Conservation (phyloP, 2,329 filamentous ascomycete species). For the Clonostachys rosea region DNA sequence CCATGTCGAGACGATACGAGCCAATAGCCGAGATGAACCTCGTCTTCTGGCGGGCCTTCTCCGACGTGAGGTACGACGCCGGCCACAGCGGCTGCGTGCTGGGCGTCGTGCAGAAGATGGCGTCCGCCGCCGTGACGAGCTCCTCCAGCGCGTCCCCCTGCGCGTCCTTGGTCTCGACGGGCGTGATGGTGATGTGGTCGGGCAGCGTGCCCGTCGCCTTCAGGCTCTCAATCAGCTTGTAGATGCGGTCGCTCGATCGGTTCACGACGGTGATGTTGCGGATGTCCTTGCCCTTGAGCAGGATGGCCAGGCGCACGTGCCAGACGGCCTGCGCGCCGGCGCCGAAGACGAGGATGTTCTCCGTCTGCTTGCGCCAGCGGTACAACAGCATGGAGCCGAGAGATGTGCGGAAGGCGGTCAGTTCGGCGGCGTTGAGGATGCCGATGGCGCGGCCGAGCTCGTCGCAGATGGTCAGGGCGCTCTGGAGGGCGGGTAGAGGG, state of each 20-base stretch:
- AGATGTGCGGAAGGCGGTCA: constrained; percentile 67
- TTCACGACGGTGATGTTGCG: constrained; percentile 24
- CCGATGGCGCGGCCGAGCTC: constrained; percentile 53
- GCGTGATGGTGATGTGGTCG: constrained; percentile 2
- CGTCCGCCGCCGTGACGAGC: constrained; percentile 10
- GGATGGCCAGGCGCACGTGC: constrained; percentile 61
- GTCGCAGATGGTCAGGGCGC: constrained; percentile 57
- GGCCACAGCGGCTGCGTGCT: constrained; percentile 20
- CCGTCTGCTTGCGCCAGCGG: constrained; percentile 21
- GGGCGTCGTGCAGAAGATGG: constrained; percentile 23
- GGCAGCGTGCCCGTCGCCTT: constrained; percentile 5
- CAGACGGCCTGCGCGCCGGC: constrained; percentile 40
- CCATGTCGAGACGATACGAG: constrained; percentile 23
- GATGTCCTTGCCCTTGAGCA: constrained; percentile 29
- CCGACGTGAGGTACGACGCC: constrained; percentile 8
- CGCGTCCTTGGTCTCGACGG: constrained; percentile 6
- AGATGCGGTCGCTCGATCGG: constrained; percentile 13
- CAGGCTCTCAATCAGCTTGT: constrained; percentile 10
- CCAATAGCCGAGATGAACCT: constrained; percentile 21
- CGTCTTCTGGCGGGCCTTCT: constrained; percentile 12
- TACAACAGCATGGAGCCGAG: constrained; percentile 59
- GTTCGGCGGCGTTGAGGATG: constrained; percentile 61
- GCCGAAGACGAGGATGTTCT: constrained; percentile 13
- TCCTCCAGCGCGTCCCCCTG: constrained; percentile 8
- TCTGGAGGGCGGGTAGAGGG: background rate